Conservation (phyloP, 1,284 basidiomycete species). For the Cryptococcus sp. region DNA sequence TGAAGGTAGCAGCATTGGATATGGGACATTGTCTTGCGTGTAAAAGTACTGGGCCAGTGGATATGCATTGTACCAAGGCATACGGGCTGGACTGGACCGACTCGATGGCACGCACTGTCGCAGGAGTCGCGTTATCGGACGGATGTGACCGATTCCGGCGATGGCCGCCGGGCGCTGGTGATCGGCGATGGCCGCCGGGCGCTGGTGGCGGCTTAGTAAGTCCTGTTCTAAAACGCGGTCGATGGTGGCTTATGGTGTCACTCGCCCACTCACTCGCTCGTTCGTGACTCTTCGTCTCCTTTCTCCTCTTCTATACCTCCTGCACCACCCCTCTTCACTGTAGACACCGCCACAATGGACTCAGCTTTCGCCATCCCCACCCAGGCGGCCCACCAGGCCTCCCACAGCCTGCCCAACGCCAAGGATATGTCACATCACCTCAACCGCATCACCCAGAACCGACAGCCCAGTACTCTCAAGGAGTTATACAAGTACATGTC, state of each 20-base stretch:
- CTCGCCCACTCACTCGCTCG: neutral
- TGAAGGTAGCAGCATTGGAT: neutral
- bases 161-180: neutral
- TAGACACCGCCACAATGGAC: conserved; percentile 26
- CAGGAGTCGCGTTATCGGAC: too few relatives aligned
- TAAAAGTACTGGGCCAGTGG: too few relatives aligned
- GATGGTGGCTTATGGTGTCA: too few relatives aligned
- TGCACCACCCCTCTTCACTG: neutral
- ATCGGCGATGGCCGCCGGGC: neutral
- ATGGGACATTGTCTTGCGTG: too few relatives aligned
- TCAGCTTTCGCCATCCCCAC: conserved; percentile 29
- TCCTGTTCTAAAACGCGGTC: too few relatives aligned
- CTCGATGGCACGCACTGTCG: too few relatives aligned
- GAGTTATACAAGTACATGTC: conserved; percentile 44
- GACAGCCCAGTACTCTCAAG: conserved; percentile 63
- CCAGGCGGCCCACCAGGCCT: conserved; percentile 3
- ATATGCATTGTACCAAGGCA: too few relatives aligned
- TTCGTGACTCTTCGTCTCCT: neutral
- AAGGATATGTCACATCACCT: conserved; percentile 62
- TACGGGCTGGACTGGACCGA: too few relatives aligned
- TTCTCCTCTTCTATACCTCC: neutral
- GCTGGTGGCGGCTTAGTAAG: too few relatives aligned
- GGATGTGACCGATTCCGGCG: neutral
- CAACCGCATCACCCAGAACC: conserved; percentile 57
- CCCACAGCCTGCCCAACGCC: conserved; percentile 45